These are phyloP conservation scores for Corymbia citriodora DNA, from an alignment of 441 rosid genomes.

Conservation along the genomic window DNA sequence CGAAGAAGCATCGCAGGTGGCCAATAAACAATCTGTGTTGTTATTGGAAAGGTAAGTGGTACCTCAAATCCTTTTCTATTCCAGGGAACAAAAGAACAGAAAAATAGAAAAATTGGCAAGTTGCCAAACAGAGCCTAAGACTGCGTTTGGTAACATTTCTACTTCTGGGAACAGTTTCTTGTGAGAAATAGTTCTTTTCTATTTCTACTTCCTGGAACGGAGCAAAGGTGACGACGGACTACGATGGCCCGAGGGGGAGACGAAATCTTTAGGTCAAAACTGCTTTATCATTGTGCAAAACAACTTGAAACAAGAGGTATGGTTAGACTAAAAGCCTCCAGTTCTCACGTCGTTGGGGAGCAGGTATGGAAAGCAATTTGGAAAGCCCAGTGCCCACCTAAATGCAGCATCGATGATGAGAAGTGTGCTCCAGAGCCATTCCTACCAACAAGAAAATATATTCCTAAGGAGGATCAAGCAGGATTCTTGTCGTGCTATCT, in stretches of 20 bases:
- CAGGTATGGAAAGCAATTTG: background rate
- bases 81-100: no score
- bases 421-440: background rate
- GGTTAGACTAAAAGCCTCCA: background rate
- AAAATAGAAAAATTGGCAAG: no score
- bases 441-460: background rate
- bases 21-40: background rate
- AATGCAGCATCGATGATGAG: background rate
- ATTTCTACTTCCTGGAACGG: no score
- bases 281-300: background rate
- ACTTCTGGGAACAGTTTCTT: no score
- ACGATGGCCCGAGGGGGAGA: background rate
- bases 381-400: background rate
- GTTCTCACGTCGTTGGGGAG: background rate
- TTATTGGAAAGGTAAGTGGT: background rate
- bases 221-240: background rate
- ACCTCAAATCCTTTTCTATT: background rate
- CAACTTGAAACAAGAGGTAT: background rate
- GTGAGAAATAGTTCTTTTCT: no score
- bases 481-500: background rate
- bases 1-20: background rate
- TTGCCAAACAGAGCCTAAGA: no score
- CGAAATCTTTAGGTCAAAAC: background rate
- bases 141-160: no score
- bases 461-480: background rate